A percentile compares a stretch with the other conserved stretches of the same genome.
These are phyloP conservation scores for Salicornia ramosissima DNA, from an alignment of 148 eudicot species.

Conservation along the genomic window DNA sequence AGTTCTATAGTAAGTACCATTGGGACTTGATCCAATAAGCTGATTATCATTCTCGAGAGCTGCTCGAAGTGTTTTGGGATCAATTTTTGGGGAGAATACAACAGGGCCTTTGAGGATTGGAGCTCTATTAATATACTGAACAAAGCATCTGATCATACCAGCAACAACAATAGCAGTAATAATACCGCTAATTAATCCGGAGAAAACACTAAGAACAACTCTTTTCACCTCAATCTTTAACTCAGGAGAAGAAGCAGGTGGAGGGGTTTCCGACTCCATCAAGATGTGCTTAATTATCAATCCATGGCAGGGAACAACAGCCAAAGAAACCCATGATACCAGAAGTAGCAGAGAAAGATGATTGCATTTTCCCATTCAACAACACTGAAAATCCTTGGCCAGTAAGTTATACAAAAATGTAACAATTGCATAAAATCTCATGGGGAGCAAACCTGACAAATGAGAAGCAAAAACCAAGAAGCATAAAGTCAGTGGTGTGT, in stretches of 20 bases:
- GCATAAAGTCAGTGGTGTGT: no score
- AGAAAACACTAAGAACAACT: slow-evolving; percentile 49
- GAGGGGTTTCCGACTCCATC: slow-evolving; percentile 15
- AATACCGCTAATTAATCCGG: slow-evolving; percentile 53
- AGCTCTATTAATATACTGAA: slow-evolving; percentile 44
- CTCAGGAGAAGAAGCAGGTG: slow-evolving; percentile 21
- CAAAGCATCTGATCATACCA: slow-evolving; percentile 44
- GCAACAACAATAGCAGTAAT: slow-evolving; percentile 50
- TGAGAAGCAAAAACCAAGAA: neutral
- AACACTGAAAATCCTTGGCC: neutral
- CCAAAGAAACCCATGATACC: neutral
- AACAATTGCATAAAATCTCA: neutral
- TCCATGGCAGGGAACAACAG: slow-evolving; percentile 3
- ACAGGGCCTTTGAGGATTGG: slow-evolving; percentile 81
- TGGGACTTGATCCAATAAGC: slow-evolving; percentile 53
- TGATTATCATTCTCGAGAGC: slow-evolving; percentile 56
- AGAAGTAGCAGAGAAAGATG: neutral
- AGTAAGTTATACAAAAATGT: neutral
- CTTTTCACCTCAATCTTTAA: slow-evolving; percentile 30
- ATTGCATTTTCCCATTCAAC: slow-evolving; percentile 3
- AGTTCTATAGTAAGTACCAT: slow-evolving; percentile 55
- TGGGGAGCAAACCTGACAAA: neutral
- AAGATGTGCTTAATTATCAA: slow-evolving; percentile 8
- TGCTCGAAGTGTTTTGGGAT: slow-evolving; percentile 47
- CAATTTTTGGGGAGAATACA: slow-evolving; percentile 71